phyloP scores from a whole-genome alignment of 2,329 filamentous ascomycete species.

The Plenodomus biglobosus region DNA sequence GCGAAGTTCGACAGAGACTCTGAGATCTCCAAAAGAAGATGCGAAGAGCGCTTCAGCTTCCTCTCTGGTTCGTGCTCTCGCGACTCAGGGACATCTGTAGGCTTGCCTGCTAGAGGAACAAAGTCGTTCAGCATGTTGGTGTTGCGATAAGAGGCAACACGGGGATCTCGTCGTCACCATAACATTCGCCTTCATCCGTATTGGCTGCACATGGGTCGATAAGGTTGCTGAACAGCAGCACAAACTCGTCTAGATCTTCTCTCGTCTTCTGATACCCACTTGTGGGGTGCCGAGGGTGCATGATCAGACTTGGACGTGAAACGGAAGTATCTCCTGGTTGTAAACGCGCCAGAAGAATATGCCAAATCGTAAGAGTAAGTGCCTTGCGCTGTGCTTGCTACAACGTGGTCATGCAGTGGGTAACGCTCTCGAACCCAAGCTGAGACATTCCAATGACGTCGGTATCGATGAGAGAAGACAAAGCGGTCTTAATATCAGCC shows the following conservation, averaged over 20 bases:
- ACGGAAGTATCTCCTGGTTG: background rate
- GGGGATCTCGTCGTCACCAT: no score
- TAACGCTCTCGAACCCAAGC: background rate
- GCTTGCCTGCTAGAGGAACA: background rate
- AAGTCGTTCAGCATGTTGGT: no score
- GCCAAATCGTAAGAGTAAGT: background rate
- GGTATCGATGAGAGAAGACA: background rate
- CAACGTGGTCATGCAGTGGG: background rate
- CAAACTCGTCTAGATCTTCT: background rate
- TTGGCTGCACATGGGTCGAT: no score
- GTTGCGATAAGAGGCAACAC: no score
- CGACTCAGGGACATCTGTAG: background rate
- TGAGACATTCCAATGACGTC: background rate
- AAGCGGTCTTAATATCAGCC: background rate
- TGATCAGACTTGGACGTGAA: background rate
- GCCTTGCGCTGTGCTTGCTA: background rate
- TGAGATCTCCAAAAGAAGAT: background rate
- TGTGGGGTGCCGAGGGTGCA: background rate
- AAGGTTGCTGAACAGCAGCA: background rate
- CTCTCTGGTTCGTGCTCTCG: background rate
- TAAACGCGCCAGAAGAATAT: background rate
- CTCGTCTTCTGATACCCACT: background rate
- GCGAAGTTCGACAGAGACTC: background rate
- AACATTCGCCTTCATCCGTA: no score
- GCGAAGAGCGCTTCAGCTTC: background rate